These are phyloP conservation scores for Metschnikowia borealis DNA, from an alignment of 805 yeast genomes.

Conservation along the genomic window DNA sequence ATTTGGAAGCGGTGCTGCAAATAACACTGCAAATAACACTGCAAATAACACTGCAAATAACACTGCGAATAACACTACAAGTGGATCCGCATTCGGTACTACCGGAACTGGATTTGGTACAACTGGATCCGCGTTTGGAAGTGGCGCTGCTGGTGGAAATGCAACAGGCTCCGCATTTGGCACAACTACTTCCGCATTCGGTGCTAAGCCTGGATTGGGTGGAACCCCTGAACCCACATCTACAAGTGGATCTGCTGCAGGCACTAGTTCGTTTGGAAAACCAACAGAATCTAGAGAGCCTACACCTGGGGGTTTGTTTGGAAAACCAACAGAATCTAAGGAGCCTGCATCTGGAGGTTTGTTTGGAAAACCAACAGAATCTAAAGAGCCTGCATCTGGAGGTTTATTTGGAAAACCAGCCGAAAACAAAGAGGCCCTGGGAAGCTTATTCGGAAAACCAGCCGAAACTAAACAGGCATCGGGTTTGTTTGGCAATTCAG, in stretches of 20 bases:
- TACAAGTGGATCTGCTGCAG: no score
- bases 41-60: no score
- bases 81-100: no score
- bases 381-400: conserved; percentile 1
- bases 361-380: conserved; percentile 1
- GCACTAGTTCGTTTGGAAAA: conserved; percentile 1
- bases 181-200: neutral
- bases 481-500: neutral
- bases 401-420: neutral
- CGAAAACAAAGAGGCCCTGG: conserved; percentile 1
- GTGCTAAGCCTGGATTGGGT: no score
- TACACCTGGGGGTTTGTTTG: conserved; percentile 1
- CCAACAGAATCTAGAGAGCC: neutral
- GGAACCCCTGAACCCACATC: no score
- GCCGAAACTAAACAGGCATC: neutral
- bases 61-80: no score
- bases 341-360: conserved; percentile 3
- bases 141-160: no score
- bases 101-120: no score
- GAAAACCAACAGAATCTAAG: neutral
- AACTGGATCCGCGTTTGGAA: no score
- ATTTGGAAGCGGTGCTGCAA: no score
- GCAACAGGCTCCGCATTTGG: neutral
- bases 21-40: no score
- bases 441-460: conserved; percentile 3